A percentile compares a stretch with the other conserved stretches of the same genome.
Evolutionary conservation across 805 yeast genomes (phyloP).

Genomic region (Candida gorgasii): DNA sequence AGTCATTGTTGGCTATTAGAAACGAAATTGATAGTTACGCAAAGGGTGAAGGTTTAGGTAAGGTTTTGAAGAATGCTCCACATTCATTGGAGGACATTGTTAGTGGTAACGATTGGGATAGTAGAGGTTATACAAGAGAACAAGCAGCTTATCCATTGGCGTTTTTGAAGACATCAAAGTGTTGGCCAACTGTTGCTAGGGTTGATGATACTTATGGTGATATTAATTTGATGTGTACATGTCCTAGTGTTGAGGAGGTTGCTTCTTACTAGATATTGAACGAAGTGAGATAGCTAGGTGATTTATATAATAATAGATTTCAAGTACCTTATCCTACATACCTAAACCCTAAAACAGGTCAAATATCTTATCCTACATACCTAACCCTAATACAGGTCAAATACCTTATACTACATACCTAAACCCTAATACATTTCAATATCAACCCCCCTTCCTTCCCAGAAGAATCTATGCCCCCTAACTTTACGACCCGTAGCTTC

Average conservation of each 20-base stretch:
- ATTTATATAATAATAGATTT: too few relatives aligned
- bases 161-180: slow-evolving; percentile 70
- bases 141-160: slow-evolving; percentile 91
- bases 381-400: too few relatives aligned
- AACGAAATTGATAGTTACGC: slow-evolving; percentile 76
- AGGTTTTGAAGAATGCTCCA: slow-evolving; percentile 84
- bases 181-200: slow-evolving; percentile 95
- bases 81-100: slow-evolving; percentile 83
- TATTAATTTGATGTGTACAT: slow-evolving; percentile 86
- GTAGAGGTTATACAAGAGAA: slow-evolving; percentile 87
- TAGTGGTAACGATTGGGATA: slow-evolving; percentile 69
- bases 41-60: slow-evolving; percentile 63
- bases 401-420: too few relatives aligned
- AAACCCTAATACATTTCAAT: too few relatives aligned
- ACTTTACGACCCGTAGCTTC: too few relatives aligned
- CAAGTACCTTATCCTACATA: too few relatives aligned
- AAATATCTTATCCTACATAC: too few relatives aligned
- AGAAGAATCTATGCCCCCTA: too few relatives aligned
- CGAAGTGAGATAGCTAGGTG: too few relatives aligned
- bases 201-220: slow-evolving; percentile 96
- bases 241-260: slow-evolving; percentile 82
- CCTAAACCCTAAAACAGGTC: too few relatives aligned
- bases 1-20: slow-evolving; percentile 81
- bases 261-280: slow-evolving; percentile 23
- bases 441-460: too few relatives aligned